Percentiles rank a stretch among this genome's conserved stretches.
Conservation (phyloP, 768 basidiomycete species). For the Infundibulicybe gibba region DNA sequence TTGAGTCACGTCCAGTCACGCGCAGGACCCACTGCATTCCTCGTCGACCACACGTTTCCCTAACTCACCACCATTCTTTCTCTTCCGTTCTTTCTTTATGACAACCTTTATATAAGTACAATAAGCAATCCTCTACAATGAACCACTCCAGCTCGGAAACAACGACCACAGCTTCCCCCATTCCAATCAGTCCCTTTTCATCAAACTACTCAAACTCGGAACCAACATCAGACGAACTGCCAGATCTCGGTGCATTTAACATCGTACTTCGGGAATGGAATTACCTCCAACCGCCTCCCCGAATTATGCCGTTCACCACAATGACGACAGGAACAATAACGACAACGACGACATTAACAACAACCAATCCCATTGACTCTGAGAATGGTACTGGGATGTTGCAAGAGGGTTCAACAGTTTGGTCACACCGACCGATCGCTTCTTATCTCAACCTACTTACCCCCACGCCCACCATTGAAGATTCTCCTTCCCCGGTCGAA, state of each 20-base stretch:
- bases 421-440: conserved; percentile 56
- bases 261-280: conserved; percentile 65
- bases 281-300: conserved; percentile 47
- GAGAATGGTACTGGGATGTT: conserved; percentile 19
- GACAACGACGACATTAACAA: conserved; percentile 1
- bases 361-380: conserved; percentile 23
- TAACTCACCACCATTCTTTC: too few relatives aligned
- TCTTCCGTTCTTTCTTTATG: too few relatives aligned
- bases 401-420: conserved; percentile 55
- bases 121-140: too few relatives aligned
- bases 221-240: conserved; percentile 59
- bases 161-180: background rate
- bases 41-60: too few relatives aligned
- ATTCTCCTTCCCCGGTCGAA: conserved; percentile 4
- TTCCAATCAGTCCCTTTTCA: conserved; percentile 6
- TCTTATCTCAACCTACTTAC: conserved; percentile 43
- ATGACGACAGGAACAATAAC: conserved; percentile 9
- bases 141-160: background rate
- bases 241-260: conserved; percentile 71
- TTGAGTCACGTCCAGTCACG: too few relatives aligned
- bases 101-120: too few relatives aligned
- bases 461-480: conserved; percentile 10
- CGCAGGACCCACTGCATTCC: too few relatives aligned
- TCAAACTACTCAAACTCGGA: conserved; percentile 28
- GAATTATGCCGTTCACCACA: conserved; percentile 22